Conservation (phyloP, 306 rosid genomes). For the Casuarina cunninghamiana region DNA sequence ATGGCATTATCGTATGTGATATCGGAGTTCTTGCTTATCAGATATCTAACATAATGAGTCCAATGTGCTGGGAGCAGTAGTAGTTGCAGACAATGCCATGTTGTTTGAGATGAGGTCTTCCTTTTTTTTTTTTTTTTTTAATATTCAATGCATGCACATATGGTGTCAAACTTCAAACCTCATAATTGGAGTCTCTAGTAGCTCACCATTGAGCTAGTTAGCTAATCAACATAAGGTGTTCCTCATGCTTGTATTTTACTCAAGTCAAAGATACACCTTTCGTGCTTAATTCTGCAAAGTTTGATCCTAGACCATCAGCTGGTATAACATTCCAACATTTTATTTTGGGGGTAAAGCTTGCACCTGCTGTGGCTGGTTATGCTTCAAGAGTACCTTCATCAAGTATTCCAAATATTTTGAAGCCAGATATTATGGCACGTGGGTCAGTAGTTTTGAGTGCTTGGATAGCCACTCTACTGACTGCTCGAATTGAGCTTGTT, state of each 20-base stretch:
- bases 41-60: neutral
- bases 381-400: slow-evolving; percentile 1
- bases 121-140: no score
- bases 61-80: neutral
- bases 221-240: neutral
- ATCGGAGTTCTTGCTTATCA: neutral
- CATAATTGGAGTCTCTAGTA: no score
- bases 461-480: neutral
- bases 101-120: neutral
- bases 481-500: neutral
- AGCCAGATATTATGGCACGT: slow-evolving; percentile 21
- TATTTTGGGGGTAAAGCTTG: neutral
- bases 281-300: neutral
- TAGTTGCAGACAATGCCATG: neutral
- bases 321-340: slow-evolving; percentile 1
- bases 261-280: neutral
- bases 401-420: neutral
- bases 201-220: no score
- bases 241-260: neutral
- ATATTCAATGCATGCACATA: no score
- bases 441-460: neutral
- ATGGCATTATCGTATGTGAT: neutral
- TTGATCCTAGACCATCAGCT: neutral
- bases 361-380: neutral
- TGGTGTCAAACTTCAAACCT: no score